A percentile compares a stretch with the other conserved stretches of the same genome.
Conservation (phyloP, 108 stramenopile species). For the Fragilaria radians region DNA sequence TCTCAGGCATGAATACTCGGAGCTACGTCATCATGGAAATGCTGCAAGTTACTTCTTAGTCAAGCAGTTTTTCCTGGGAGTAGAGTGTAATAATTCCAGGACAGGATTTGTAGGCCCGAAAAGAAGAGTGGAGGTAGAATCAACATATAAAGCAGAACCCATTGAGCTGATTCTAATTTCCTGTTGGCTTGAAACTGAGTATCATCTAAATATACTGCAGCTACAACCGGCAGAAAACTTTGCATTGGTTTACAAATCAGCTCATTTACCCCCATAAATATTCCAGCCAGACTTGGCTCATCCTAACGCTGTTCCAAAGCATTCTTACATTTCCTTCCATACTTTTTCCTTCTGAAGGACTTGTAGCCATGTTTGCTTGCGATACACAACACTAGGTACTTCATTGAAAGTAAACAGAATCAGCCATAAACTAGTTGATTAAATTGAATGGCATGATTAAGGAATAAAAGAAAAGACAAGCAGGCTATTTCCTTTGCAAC, state of each 20-base stretch:
- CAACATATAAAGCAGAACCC: conserved; percentile 29
- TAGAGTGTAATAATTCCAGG: conserved; percentile 35
- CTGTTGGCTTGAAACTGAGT: conserved; percentile 13
- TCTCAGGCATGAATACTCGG: too few relatives aligned
- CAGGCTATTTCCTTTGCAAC: too few relatives aligned
- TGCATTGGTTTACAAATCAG: conserved; percentile 48
- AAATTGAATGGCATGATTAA: too few relatives aligned
- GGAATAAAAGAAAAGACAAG: too few relatives aligned
- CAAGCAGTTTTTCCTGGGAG: background rate
- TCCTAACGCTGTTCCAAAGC: conserved; percentile 31
- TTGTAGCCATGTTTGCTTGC: too few relatives aligned
- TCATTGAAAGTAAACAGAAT: too few relatives aligned
- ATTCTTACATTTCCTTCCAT: conserved; percentile 41
- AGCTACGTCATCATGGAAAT: conserved; percentile 4
- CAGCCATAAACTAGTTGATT: too few relatives aligned
- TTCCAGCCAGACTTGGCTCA: conserved; percentile 41
- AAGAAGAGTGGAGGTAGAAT: conserved; percentile 37
- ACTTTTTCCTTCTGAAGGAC: too few relatives aligned
- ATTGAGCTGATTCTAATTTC: conserved; percentile 11
- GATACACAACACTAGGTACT: too few relatives aligned
- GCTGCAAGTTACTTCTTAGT: conserved; percentile 3
- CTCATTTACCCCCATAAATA: conserved; percentile 49
- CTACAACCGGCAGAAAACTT: conserved; percentile 31
- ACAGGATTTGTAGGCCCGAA: conserved; percentile 30
- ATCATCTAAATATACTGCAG: conserved; percentile 23